Evolutionary conservation across 2,329 filamentous ascomycete genomes (phyloP).

Genomic region (Aspergillus brunneoviolaceus): DNA sequence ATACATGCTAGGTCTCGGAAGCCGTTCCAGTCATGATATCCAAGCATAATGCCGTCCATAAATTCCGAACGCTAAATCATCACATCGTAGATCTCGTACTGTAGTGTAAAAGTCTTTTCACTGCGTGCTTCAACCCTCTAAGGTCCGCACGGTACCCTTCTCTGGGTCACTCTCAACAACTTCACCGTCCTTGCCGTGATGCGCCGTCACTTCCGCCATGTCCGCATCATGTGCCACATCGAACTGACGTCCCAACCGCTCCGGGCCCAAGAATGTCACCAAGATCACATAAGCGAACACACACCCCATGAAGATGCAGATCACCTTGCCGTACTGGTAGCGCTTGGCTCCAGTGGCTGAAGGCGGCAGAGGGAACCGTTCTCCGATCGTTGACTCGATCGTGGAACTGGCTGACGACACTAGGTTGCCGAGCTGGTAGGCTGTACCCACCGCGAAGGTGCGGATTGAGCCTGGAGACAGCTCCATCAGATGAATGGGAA

Average conservation of each 20-base stretch:
- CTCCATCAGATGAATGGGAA: constrained; percentile 70
- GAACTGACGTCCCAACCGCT: constrained; percentile 48
- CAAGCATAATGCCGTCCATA: not conserved
- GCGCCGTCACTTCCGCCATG: constrained; percentile 44
- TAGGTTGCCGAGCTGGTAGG: constrained; percentile 65
- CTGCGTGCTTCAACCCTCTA: constrained; percentile 1
- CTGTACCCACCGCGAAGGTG: constrained; percentile 62
- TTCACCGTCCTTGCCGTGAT: constrained; percentile 23
- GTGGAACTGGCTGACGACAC: constrained; percentile 65
- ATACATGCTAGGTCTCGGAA: not conserved
- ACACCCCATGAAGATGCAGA: constrained; percentile 87
- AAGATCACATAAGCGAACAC: constrained; percentile 67
- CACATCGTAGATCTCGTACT: not conserved
- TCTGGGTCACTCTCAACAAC: constrained; percentile 31
- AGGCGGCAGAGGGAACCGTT: constrained; percentile 68
- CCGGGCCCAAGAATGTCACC: constrained; percentile 48
- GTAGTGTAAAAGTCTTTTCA: not conserved
- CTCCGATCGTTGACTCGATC: constrained; percentile 73
- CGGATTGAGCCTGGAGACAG: constrained; percentile 60
- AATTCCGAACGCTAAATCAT: not conserved
- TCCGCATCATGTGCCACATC: constrained; percentile 50
- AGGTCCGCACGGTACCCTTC: constrained; percentile 21
- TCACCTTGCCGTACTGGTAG: constrained; percentile 78
- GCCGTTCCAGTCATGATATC: not conserved
- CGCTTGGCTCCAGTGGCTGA: constrained; percentile 51